Conservation (phyloP, 164 flowering plant species). For the Liriodendron chinense region DNA sequence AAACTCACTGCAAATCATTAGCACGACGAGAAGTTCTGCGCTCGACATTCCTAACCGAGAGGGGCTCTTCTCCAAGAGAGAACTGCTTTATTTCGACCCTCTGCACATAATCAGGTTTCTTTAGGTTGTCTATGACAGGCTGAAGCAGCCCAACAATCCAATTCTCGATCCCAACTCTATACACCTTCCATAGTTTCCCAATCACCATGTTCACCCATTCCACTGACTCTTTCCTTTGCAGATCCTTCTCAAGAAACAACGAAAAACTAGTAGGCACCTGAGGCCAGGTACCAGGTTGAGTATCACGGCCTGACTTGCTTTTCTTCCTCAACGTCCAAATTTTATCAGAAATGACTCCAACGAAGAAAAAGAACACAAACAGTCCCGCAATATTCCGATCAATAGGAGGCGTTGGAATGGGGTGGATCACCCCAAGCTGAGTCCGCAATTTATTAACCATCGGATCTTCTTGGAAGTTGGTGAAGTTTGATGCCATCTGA, state of each 20-base stretch:
- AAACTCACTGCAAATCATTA: constrained; percentile 92
- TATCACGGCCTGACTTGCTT: constrained; percentile 23
- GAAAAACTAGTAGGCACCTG: constrained; percentile 83
- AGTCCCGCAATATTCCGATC: constrained; percentile 58
- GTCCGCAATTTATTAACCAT: constrained; percentile 85
- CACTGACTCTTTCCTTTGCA: constrained; percentile 93
- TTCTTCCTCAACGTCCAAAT: constrained; percentile 79
- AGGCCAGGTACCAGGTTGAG: constrained; percentile 56
- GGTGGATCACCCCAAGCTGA: constrained; percentile 87
- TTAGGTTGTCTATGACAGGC: constrained; percentile 83
- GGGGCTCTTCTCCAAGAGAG: constrained; percentile 87
- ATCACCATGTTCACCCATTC: constrained; percentile 99
- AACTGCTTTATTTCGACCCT: constrained; percentile 96
- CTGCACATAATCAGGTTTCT: constrained; percentile 89
- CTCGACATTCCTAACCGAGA: constrained; percentile 88
- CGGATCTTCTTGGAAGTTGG: constrained; percentile 69
- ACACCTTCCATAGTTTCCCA: constrained; percentile 97
- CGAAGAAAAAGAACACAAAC: constrained; percentile 87
- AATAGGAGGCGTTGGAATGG: constrained; percentile 82
- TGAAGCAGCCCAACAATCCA: constrained; percentile 91
- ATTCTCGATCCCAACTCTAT: constrained; percentile 78
- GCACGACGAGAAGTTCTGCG: constrained; percentile 87
- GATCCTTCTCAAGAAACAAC: constrained; percentile 73
- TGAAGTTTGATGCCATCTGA: constrained; percentile 48
- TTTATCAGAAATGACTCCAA: constrained; percentile 86